phyloP scores from a whole-genome alignment of 2,329 filamentous ascomycete species.

The Epichloe coenophiala region DNA sequence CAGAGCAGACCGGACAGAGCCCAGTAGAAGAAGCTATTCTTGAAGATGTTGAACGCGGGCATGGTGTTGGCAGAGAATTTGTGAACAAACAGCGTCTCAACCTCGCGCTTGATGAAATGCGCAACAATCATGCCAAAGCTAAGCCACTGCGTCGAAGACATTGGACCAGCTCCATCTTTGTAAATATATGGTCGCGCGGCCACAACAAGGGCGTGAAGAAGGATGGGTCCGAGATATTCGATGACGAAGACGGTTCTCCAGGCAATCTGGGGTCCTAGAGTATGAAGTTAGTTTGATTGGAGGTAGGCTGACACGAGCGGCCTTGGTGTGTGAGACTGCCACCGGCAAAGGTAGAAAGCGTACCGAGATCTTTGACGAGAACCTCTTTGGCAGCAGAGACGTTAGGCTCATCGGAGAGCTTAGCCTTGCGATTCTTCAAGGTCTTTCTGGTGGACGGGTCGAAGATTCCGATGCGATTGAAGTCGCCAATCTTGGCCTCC shows the following conservation, averaged over 20 bases:
- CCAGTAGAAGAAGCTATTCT: slow-evolving; percentile 96
- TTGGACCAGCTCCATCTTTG: slow-evolving; percentile 27
- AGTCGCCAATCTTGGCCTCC: slow-evolving; percentile 36
- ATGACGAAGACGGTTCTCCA: slow-evolving; percentile 93
- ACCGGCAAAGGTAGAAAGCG: slow-evolving; percentile 11
- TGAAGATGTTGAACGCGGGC: slow-evolving; percentile 82
- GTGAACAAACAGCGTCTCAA: slow-evolving; percentile 89
- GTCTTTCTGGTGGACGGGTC: slow-evolving; percentile 48
- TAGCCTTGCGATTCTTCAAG: slow-evolving; percentile 46
- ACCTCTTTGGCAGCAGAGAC: slow-evolving; percentile 42
- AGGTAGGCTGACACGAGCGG: no score
- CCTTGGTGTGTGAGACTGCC: no score
- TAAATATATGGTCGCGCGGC: slow-evolving; percentile 55
- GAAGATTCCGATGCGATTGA: slow-evolving; percentile 49
- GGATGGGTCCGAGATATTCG: slow-evolving; percentile 84
- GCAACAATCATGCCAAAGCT: slow-evolving; percentile 59
- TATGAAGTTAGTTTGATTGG: background rate
- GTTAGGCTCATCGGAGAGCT: slow-evolving; percentile 33
- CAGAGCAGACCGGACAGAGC: slow-evolving; percentile 64
- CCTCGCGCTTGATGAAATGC: slow-evolving; percentile 91
- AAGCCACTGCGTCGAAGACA: slow-evolving; percentile 59
- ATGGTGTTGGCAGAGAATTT: slow-evolving; percentile 92
- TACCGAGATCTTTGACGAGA: slow-evolving; percentile 89
- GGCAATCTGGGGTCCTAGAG: slow-evolving; percentile 66
- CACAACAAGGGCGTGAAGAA: slow-evolving; percentile 69